Evolutionary conservation across 108 stramenopile species (phyloP).

Genomic region (Fistulifera pelliculosa): DNA sequence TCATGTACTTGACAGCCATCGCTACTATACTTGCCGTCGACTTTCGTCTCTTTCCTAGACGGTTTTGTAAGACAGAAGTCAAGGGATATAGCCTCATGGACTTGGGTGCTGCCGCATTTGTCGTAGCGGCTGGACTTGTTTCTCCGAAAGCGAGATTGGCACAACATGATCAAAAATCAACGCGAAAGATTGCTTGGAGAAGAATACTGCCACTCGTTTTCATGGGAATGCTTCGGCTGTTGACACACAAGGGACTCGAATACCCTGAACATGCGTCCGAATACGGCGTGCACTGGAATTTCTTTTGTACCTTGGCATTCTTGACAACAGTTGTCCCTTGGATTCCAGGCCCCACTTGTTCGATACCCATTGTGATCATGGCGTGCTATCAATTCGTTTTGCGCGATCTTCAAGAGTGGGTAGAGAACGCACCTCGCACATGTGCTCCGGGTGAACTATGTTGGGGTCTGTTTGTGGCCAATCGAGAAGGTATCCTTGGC

Average conservation of each 20-base stretch:
- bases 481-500: conserved; percentile 86
- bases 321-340: conserved; percentile 19
- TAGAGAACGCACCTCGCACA: conserved; percentile 48
- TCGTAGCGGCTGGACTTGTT: conserved; percentile 70
- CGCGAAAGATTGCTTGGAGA: not conserved
- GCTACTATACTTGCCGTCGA: conserved; percentile 92
- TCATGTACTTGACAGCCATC: conserved; percentile 73
- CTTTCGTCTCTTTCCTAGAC: conserved; percentile 87
- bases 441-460: conserved; percentile 14
- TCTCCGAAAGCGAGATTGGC: conserved; percentile 18
- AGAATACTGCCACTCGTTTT: conserved; percentile 52
- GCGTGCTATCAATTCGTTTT: conserved; percentile 42
- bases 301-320: conserved; percentile 88
- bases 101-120: conserved; percentile 87
- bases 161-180: conserved; percentile 1
- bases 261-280: conserved; percentile 94
- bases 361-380: conserved; percentile 31
- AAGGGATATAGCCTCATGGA: conserved; percentile 94
- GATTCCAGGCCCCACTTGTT: conserved; percentile 14
- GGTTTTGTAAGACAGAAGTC: conserved; percentile 89
- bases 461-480: conserved; percentile 60
- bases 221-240: conserved; percentile 57
- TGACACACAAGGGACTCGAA: conserved; percentile 73
- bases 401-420: conserved; percentile 51
- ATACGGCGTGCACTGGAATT: conserved; percentile 99